These are phyloP conservation scores for Sugiyamaella valdiviana DNA, from an alignment of 805 yeast genomes.

Conservation along the genomic window DNA sequence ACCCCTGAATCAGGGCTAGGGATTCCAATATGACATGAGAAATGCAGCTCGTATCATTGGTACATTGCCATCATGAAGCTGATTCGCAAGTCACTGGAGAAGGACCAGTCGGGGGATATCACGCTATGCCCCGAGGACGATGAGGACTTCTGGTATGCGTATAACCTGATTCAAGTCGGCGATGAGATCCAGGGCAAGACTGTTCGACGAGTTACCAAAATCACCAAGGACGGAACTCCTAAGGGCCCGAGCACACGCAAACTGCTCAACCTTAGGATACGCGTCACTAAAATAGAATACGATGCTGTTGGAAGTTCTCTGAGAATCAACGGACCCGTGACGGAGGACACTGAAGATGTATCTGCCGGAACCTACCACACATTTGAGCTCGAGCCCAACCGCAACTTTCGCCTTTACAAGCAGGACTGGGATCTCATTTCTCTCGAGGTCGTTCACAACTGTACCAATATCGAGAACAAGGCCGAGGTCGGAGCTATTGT, in stretches of 20 bases:
- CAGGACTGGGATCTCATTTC: constrained; percentile 75
- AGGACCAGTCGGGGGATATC: constrained; percentile 58
- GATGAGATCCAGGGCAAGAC: constrained; percentile 72
- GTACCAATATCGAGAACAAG: constrained; percentile 67
- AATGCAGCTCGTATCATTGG: not conserved
- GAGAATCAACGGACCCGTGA: constrained; percentile 74
- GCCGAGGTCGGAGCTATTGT: constrained; percentile 95
- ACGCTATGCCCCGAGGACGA: constrained; percentile 75
- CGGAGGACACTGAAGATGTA: constrained; percentile 62
- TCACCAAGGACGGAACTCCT: constrained; percentile 28
- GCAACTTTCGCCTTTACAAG: constrained; percentile 63
- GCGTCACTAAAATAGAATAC: constrained; percentile 67
- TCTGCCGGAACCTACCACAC: constrained; percentile 86
- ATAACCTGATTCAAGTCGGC: constrained; percentile 69
- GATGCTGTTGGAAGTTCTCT: constrained; percentile 69
- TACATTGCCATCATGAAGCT: constrained; percentile 46
- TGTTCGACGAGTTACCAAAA: constrained; percentile 50
- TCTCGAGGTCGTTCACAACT: constrained; percentile 54
- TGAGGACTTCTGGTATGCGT: constrained; percentile 85
- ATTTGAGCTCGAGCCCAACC: constrained; percentile 66
- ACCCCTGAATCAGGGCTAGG: not conserved
- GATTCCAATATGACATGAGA: not conserved
- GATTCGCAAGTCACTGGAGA: constrained; percentile 43
- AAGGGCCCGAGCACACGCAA: constrained; percentile 45
- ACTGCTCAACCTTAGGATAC: constrained; percentile 52